Evolutionary conservation across 345 rosid species (phyloP).

Genomic region (Brassica nigra): DNA sequence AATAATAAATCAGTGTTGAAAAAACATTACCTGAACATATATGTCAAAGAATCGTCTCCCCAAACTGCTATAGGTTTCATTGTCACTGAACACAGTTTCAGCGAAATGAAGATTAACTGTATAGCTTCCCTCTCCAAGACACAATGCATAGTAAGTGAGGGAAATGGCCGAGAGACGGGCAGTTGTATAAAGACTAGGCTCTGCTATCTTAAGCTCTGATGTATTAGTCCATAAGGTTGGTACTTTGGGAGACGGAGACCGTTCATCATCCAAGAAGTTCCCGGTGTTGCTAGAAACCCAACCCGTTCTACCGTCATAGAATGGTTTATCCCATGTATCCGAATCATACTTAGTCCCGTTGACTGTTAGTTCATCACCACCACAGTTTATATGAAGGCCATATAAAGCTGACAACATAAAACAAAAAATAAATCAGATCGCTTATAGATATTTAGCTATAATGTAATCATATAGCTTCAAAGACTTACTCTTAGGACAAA

Average conservation of each 20-base stretch:
- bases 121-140: slow-evolving; percentile 54
- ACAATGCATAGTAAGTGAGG: slow-evolving; percentile 65
- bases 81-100: slow-evolving; percentile 56
- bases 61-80: slow-evolving; percentile 41
- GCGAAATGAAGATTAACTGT: slow-evolving; percentile 77
- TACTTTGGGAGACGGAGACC: slow-evolving; percentile 32
- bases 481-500: slow-evolving; percentile 38
- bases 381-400: slow-evolving; percentile 62
- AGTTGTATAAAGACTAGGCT: slow-evolving; percentile 40
- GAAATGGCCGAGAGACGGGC: slow-evolving; percentile 63
- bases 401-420: slow-evolving; percentile 42
- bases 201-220: slow-evolving; percentile 22
- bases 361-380: slow-evolving; percentile 47
- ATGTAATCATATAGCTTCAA: slow-evolving; percentile 12
- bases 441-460: not conserved
- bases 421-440: slow-evolving; percentile 37
- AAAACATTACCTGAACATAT: slow-evolving; percentile 57
- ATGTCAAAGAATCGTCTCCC: slow-evolving; percentile 70
- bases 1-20: too few species aligned
- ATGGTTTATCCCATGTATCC: slow-evolving; percentile 43
- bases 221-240: slow-evolving; percentile 24
- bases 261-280: slow-evolving; percentile 59
- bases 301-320: slow-evolving; percentile 12
- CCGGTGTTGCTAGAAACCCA: slow-evolving; percentile 75
- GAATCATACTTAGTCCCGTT: slow-evolving; percentile 47